These are phyloP conservation scores for Hygrocybe punicea DNA, from an alignment of 768 basidiomycete species.

Conservation along the genomic window DNA sequence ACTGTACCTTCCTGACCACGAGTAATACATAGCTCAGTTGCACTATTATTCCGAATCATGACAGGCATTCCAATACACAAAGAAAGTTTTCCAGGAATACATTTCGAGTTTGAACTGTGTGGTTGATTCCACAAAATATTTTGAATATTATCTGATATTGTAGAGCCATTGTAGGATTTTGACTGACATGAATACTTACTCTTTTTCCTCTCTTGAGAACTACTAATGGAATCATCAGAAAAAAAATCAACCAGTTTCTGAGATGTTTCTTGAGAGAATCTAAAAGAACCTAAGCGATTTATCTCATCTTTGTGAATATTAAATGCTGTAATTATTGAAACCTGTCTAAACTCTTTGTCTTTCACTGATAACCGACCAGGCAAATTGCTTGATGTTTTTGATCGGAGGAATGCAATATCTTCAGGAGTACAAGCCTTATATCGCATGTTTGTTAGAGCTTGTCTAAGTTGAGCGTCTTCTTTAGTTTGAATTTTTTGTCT, in stretches of 20 bases:
- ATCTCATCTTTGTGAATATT: conserved; percentile 39
- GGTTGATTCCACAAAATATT: conserved; percentile 9
- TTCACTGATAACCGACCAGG: conserved; percentile 10
- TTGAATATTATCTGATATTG: background rate
- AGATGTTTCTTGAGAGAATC: conserved; percentile 36
- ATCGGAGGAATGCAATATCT: conserved; percentile 35
- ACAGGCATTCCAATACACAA: conserved; percentile 32
- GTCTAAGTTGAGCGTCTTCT: conserved; percentile 16
- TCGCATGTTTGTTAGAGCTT: conserved; percentile 17
- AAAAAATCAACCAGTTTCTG: conserved; percentile 19
- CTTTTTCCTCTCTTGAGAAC: background rate
- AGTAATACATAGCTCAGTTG: conserved; percentile 32
- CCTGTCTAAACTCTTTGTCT: conserved; percentile 27
- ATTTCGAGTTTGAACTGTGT: conserved; percentile 8
- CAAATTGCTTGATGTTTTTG: conserved; percentile 17
- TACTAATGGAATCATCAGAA: conserved; percentile 21
- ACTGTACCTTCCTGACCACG: conserved; percentile 30
- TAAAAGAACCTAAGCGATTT: conserved; percentile 28
- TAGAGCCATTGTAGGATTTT: background rate
- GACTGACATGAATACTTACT: background rate
- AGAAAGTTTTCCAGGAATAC: conserved; percentile 28
- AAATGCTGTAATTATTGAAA: conserved; percentile 38
- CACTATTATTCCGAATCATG: conserved; percentile 26
- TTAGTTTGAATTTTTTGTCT: conserved; percentile 15
- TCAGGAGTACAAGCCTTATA: conserved; percentile 37